Percentiles rank a stretch among this genome's conserved stretches.
Conservation (phyloP, 1,284 basidiomycete genomes). For the Schizophyllum amplum region DNA sequence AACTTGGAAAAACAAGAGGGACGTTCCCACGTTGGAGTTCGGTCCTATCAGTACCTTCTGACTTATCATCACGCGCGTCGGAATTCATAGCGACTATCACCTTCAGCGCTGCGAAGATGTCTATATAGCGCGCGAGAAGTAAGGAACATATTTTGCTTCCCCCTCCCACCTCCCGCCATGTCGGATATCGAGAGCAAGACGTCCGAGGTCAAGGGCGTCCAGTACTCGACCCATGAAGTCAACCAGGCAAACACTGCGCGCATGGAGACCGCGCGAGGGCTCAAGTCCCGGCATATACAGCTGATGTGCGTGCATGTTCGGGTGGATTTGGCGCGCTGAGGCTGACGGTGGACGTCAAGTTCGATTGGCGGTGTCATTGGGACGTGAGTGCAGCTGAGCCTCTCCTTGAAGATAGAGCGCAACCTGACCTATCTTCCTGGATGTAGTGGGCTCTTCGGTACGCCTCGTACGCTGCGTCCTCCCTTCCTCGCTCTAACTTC, state of each 20-base stretch:
- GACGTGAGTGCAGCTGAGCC: conserved; percentile 4
- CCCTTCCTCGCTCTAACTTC: background rate
- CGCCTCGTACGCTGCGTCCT: background rate
- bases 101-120: background rate
- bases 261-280: conserved; percentile 9
- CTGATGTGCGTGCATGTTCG: conserved; percentile 8
- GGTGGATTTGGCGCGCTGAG: background rate
- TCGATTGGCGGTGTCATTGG: conserved; percentile 13
- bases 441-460: background rate
- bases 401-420: background rate
- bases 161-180: background rate
- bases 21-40: too few relatives aligned
- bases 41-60: too few relatives aligned
- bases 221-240: conserved; percentile 1
- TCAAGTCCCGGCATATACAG: conserved; percentile 12
- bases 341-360: conserved; percentile 1
- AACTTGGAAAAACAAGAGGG: too few relatives aligned
- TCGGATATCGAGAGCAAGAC: conserved; percentile 5
- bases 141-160: background rate
- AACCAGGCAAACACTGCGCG: conserved; percentile 1
- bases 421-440: background rate
- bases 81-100: background rate
- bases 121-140: background rate
- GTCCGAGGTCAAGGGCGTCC: conserved; percentile 6
- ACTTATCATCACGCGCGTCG: too few relatives aligned